Percentiles rank a stretch among this genome's conserved stretches.
These are phyloP conservation scores for Pythium angustatum DNA, from an alignment of 352 stramenopile genomes.

Conservation along the genomic window DNA sequence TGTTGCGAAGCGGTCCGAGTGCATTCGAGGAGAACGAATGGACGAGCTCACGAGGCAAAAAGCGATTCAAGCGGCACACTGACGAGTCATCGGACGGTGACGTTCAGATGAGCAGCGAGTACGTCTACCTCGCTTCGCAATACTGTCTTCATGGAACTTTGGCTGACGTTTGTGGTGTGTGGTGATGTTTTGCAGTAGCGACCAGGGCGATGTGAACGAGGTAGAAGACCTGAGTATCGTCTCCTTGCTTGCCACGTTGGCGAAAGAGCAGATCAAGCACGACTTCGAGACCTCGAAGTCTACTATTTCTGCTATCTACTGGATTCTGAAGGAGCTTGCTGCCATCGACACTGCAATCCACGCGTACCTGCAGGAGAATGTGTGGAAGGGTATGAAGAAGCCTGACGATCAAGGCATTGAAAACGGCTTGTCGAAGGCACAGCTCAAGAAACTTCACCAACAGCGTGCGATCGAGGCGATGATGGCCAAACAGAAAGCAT, in stretches of 20 bases:
- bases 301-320: constrained; percentile 79
- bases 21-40: constrained; percentile 61
- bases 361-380: constrained; percentile 53
- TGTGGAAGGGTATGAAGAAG: constrained; percentile 71
- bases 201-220: constrained; percentile 51
- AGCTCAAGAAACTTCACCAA: constrained; percentile 79
- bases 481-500: constrained; percentile 77
- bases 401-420: constrained; percentile 47
- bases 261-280: constrained; percentile 72
- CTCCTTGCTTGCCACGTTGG: constrained; percentile 52
- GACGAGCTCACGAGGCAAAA: constrained; percentile 49
- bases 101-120: constrained; percentile 75
- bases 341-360: constrained; percentile 52
- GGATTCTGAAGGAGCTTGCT: constrained; percentile 72
- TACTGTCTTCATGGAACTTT: constrained; percentile 1
- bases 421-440: constrained; percentile 66
- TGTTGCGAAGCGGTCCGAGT: constrained; percentile 60
- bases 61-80: constrained; percentile 64
- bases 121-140: constrained; percentile 11
- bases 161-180: constrained; percentile 6
- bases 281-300: constrained; percentile 80
- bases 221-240: constrained; percentile 71
- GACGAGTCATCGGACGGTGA: constrained; percentile 44
- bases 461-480: constrained; percentile 84
- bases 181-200: constrained; percentile 35